phyloP scores from a whole-genome alignment of 2,329 filamentous ascomycete genomes.

The Fonsecaea multimorphosa region DNA sequence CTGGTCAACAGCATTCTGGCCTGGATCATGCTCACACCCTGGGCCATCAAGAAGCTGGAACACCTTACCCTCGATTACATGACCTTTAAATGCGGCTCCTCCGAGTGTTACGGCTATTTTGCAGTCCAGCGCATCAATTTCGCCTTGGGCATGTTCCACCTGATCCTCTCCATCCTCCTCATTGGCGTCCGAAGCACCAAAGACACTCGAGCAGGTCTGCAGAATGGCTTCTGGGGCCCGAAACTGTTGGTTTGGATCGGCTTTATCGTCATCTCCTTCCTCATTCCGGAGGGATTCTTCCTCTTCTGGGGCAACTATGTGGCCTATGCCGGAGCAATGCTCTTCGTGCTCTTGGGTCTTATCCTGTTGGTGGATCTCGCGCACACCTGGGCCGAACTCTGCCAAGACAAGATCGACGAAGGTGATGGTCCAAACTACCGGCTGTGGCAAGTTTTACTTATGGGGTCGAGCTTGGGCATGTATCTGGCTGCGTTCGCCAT shows the following conservation, averaged over 20 bases:
- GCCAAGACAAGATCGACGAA: constrained; percentile 89
- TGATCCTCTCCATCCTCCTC: constrained; percentile 81
- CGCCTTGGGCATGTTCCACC: constrained; percentile 90
- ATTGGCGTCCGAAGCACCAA: constrained; percentile 86
- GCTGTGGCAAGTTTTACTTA: constrained; percentile 82
- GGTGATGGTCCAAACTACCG: constrained; percentile 63
- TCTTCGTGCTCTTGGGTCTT: constrained; percentile 91
- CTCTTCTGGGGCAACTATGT: constrained; percentile 96
- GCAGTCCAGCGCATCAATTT: constrained; percentile 98
- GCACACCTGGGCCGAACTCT: constrained; percentile 97
- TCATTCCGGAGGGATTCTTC: constrained; percentile 95
- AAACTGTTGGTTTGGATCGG: constrained; percentile 90
- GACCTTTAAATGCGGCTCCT: constrained; percentile 85
- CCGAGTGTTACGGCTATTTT: constrained; percentile 89
- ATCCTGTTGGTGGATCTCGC: constrained; percentile 93
- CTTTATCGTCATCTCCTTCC: constrained; percentile 87
- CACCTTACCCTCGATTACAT: constrained; percentile 93
- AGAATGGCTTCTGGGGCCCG: constrained; percentile 99
- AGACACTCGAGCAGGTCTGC: constrained; percentile 82
- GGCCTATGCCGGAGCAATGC: constrained; percentile 82
- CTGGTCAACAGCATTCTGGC: constrained; percentile 95
- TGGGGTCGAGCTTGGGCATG: constrained; percentile 93
- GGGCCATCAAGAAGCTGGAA: constrained; percentile 95
- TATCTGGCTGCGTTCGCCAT: constrained; percentile 88
- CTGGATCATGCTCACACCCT: constrained; percentile 99